Evolutionary conservation across 1,139 yeast genomes (phyloP).

Genomic region (Yamadazyma sp.): DNA sequence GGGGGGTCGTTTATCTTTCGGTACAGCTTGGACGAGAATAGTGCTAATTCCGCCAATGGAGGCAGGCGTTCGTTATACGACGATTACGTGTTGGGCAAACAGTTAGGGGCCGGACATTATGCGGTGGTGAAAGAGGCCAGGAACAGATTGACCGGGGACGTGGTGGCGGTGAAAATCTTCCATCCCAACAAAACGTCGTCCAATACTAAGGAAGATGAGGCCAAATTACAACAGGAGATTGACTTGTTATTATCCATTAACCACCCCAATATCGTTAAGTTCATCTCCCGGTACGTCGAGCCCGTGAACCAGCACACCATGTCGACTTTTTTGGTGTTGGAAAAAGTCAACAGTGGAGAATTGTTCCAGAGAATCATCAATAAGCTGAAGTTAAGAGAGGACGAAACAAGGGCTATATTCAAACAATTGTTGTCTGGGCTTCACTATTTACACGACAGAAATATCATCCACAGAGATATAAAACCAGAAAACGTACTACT

Average conservation of each 20-base stretch:
- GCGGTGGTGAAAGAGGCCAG: conserved; percentile 75
- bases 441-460: conserved; percentile 62
- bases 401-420: conserved; percentile 62
- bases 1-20: conserved; percentile 58
- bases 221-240: conserved; percentile 66
- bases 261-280: conserved; percentile 70
- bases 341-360: conserved; percentile 74
- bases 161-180: conserved; percentile 77
- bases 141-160: conserved; percentile 54
- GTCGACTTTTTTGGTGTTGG: conserved; percentile 68
- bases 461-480: conserved; percentile 85
- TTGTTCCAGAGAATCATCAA: conserved; percentile 67
- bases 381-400: conserved; percentile 58
- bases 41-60: conserved; percentile 13
- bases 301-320: conserved; percentile 54
- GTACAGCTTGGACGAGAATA: conserved; percentile 29
- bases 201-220: conserved; percentile 38
- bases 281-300: conserved; percentile 67
- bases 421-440: conserved; percentile 64
- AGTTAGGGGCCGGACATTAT: conserved; percentile 75
- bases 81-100: conserved; percentile 58
- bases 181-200: conserved; percentile 55
- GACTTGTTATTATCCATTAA: conserved; percentile 62
- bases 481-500: conserved; percentile 87
- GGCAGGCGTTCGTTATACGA: conserved; percentile 50